These are phyloP conservation scores for Westerdykella ornata DNA, from an alignment of 2,329 filamentous ascomycete genomes.

Conservation along the genomic window DNA sequence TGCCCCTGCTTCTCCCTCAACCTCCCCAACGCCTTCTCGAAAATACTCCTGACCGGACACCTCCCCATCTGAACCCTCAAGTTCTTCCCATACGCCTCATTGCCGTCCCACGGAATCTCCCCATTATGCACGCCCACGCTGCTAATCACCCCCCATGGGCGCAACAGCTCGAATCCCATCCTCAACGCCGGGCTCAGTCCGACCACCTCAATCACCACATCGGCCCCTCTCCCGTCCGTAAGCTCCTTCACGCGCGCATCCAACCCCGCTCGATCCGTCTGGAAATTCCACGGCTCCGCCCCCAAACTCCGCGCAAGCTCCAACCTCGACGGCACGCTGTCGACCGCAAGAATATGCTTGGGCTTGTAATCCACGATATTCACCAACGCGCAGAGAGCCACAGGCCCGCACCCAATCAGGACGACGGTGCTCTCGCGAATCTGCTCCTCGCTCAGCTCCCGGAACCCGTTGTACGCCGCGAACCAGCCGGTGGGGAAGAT, in stretches of 20 bases:
- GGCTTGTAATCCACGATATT: constrained; percentile 70
- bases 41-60: constrained; percentile 47
- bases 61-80: constrained; percentile 46
- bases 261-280: constrained; percentile 58
- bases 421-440: constrained; percentile 65
- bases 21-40: constrained; percentile 42
- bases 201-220: constrained; percentile 62
- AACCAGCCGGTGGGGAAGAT: constrained; percentile 84
- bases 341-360: constrained; percentile 69
- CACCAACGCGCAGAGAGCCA: constrained; percentile 77
- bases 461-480: constrained; percentile 71
- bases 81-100: constrained; percentile 47
- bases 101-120: constrained; percentile 45
- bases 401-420: constrained; percentile 70
- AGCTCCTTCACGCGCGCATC: constrained; percentile 63
- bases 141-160: constrained; percentile 45
- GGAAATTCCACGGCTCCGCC: constrained; percentile 77
- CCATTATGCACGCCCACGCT: constrained; percentile 47
- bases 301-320: constrained; percentile 66
- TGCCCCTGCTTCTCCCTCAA: constrained; percentile 46
- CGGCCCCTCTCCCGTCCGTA: constrained; percentile 74
- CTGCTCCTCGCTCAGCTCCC: constrained; percentile 51
- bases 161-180: constrained; percentile 44
- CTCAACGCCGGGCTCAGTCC: constrained; percentile 44
- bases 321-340: constrained; percentile 68